These are phyloP conservation scores for Pichia sp. DNA, from an alignment of 1,139 yeast genomes.

Conservation along the genomic window DNA sequence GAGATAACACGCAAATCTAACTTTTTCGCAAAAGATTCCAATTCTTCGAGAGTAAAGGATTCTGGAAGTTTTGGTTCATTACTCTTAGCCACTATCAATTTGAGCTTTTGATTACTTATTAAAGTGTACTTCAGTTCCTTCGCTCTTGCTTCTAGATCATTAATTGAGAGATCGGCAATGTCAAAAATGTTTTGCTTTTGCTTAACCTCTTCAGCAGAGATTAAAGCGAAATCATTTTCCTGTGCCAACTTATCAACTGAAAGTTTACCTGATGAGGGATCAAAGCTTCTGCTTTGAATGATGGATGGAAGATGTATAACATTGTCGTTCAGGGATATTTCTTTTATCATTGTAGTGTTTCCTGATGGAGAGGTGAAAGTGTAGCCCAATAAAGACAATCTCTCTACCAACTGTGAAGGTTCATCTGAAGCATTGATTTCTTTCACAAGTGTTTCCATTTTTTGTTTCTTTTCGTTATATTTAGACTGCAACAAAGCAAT, in stretches of 20 bases:
- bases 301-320: slow-evolving; percentile 8
- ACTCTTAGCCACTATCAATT: slow-evolving; percentile 13
- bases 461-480: slow-evolving; percentile 11
- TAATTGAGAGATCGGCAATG: slow-evolving; percentile 8
- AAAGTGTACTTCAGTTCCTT: slow-evolving; percentile 38
- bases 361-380: slow-evolving; percentile 12
- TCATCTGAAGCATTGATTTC: slow-evolving; percentile 3
- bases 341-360: slow-evolving; percentile 4
- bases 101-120: slow-evolving; percentile 32
- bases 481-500: slow-evolving; percentile 11
- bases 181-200: background rate
- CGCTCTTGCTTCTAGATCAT: slow-evolving; percentile 21
- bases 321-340: background rate
- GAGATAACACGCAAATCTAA: slow-evolving; percentile 31
- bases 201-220: slow-evolving; percentile 14
- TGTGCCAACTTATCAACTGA: slow-evolving; percentile 6
- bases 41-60: slow-evolving; percentile 12
- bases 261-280: slow-evolving; percentile 15
- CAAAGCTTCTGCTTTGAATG: slow-evolving; percentile 18
- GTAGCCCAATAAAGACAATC: slow-evolving; percentile 19
- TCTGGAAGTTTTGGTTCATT: slow-evolving; percentile 11
- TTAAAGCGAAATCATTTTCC: slow-evolving; percentile 15
- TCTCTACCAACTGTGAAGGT: slow-evolving; percentile 14
- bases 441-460: slow-evolving; percentile 3
- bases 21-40: slow-evolving; percentile 23